phyloP scores from a whole-genome alignment of 257 asterid genomes.

The Craterostigma plantagineum region DNA sequence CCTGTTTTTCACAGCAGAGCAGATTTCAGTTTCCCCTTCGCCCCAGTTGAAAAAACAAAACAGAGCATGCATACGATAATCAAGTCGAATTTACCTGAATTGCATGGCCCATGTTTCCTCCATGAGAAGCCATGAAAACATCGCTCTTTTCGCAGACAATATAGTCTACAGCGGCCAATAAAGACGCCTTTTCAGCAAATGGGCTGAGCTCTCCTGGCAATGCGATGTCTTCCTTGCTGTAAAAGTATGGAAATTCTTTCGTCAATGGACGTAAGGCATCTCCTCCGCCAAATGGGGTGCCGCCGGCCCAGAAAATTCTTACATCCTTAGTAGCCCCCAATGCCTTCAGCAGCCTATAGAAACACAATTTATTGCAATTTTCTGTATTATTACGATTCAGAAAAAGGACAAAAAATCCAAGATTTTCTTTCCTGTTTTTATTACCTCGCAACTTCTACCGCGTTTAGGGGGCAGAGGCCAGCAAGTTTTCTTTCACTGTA shows the following conservation, averaged over 20 bases:
- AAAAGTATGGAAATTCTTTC: constrained; percentile 50
- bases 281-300: constrained; percentile 71
- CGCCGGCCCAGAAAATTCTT: constrained; percentile 86
- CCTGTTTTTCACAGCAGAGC: constrained; percentile 20
- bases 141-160: constrained; percentile 72
- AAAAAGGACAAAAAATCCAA: too few species aligned
- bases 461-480: constrained; percentile 82
- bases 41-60: too few species aligned
- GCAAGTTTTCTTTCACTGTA: constrained; percentile 62
- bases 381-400: too few species aligned
- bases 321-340: constrained; percentile 65
- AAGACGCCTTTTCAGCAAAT: constrained; percentile 46
- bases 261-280: constrained; percentile 56
- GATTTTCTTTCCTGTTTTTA: neutral
- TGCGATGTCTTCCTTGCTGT: constrained; percentile 78
- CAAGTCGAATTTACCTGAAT: constrained; percentile 35
- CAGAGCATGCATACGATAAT: too few species aligned
- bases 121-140: constrained; percentile 96
- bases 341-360: constrained; percentile 64
- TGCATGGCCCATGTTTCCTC: constrained; percentile 96
- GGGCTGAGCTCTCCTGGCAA: constrained; percentile 73
- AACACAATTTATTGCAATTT: too few species aligned
- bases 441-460: constrained; percentile 66
- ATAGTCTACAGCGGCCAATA: constrained; percentile 80
- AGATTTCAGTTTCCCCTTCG: too few species aligned